Conservation (phyloP, 768 basidiomycete genomes). For the Boletus sp. region DNA sequence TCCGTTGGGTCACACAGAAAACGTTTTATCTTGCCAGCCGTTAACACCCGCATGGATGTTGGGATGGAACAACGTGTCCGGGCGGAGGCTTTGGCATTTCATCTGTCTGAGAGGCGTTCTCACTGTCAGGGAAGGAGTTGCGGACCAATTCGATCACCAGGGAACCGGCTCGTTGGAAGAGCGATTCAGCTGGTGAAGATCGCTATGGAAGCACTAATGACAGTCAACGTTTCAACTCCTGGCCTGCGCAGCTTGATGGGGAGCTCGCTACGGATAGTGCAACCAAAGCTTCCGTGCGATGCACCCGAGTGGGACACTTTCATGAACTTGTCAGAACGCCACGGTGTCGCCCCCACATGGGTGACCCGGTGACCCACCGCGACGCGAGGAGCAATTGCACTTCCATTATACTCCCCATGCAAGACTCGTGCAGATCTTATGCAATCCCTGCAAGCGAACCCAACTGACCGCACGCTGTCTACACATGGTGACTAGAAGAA, state of each 20-base stretch:
- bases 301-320: background rate
- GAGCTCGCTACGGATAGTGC: background rate
- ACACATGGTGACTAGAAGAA: constrained; percentile 12
- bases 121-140: background rate
- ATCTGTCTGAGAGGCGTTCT: background rate
- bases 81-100: background rate
- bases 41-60: background rate
- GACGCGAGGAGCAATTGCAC: background rate
- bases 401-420: constrained; percentile 24
- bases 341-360: constrained; percentile 4
- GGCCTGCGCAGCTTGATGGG: background rate
- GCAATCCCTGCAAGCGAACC: constrained; percentile 11
- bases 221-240: background rate
- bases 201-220: background rate
- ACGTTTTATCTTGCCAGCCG: background rate
- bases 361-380: constrained; percentile 9
- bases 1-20: background rate
- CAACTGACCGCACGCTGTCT: constrained; percentile 13
- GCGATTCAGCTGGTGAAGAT: background rate
- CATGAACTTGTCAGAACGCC: background rate
- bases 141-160: background rate
- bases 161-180: background rate
- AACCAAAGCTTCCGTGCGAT: background rate
- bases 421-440: constrained; percentile 6
- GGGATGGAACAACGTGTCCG: constrained; percentile 5